Conservation (phyloP, 768 basidiomycete genomes). For the Roridomyces roridus region DNA sequence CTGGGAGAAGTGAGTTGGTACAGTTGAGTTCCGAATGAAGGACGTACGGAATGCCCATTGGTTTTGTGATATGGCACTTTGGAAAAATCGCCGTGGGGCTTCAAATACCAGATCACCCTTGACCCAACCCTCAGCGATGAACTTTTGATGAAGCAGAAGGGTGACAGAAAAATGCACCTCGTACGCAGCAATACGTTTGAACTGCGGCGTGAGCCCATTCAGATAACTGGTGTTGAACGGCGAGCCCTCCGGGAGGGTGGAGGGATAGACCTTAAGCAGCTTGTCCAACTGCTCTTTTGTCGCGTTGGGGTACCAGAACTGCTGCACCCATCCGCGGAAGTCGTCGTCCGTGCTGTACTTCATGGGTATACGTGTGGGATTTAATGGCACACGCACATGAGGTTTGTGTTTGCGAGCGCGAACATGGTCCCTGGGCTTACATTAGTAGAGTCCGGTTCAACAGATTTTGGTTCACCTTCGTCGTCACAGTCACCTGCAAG, state of each 20-base stretch:
- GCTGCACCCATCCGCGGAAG: slow-evolving; percentile 20
- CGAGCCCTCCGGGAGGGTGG: slow-evolving; percentile 46
- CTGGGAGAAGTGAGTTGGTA: slow-evolving; percentile 27
- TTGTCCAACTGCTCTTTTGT: slow-evolving; percentile 23
- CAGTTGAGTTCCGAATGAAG: neutral
- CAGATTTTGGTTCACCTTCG: slow-evolving; percentile 65
- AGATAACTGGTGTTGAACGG: slow-evolving; percentile 50
- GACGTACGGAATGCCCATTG: slow-evolving; percentile 41
- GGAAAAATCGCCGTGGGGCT: slow-evolving; percentile 54
- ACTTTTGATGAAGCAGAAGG: no score
- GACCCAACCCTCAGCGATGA: no score
- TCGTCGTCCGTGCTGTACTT: slow-evolving; percentile 23
- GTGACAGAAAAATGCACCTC: slow-evolving; percentile 16
- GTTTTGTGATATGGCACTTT: slow-evolving; percentile 45
- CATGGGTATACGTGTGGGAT: slow-evolving; percentile 42
- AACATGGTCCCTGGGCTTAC: no score
- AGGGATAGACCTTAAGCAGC: slow-evolving; percentile 40
- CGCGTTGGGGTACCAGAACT: slow-evolving; percentile 27
- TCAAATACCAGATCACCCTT: slow-evolving; percentile 55
- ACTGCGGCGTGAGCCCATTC: slow-evolving; percentile 51
- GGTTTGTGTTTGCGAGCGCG: no score
- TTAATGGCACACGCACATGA: no score
- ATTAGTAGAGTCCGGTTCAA: no score
- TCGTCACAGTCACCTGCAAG: slow-evolving; percentile 57
- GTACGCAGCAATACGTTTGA: slow-evolving; percentile 55